Evolutionary conservation across 2,329 filamentous ascomycete genomes (phyloP).

Genomic region (Fusarium sp.): DNA sequence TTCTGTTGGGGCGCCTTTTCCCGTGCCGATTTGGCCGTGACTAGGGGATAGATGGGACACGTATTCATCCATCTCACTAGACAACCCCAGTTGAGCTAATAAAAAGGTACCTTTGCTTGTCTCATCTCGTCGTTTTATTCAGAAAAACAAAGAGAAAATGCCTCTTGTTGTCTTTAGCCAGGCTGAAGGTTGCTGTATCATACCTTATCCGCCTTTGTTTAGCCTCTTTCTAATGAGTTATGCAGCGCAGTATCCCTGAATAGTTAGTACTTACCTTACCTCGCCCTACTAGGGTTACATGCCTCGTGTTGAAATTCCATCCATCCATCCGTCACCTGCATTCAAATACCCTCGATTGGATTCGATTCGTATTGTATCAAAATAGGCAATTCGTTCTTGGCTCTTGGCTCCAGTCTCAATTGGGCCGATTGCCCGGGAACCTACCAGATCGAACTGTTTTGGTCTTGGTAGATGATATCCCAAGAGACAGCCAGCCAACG

Average conservation of each 20-base stretch:
- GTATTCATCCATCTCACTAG: slow-evolving; percentile 24
- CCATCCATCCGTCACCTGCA: slow-evolving; percentile 16
- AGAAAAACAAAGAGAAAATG: slow-evolving; percentile 12
- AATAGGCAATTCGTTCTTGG: slow-evolving; percentile 31
- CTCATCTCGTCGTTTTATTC: background rate
- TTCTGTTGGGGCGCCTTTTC: slow-evolving; percentile 34
- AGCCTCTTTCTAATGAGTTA: slow-evolving; percentile 21
- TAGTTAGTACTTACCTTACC: background rate
- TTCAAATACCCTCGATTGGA: slow-evolving; percentile 19
- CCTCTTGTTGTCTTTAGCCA: slow-evolving; percentile 24
- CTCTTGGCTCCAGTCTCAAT: slow-evolving; percentile 17
- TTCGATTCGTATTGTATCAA: slow-evolving; percentile 2
- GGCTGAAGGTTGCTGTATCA: slow-evolving; percentile 6
- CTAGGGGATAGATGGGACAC: slow-evolving; percentile 25
- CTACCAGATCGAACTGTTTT: slow-evolving; percentile 31
- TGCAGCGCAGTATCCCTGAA: background rate
- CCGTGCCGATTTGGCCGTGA: slow-evolving; percentile 40
- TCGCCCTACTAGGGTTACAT: slow-evolving; percentile 23
- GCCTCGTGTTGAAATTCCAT: slow-evolving; percentile 30
- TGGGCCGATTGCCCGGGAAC: slow-evolving; percentile 42
- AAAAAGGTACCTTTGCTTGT: slow-evolving; percentile 2
- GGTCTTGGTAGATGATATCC: background rate
- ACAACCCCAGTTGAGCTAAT: slow-evolving; percentile 1
- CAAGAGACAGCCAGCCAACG: background rate
- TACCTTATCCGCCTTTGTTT: slow-evolving; percentile 19